These are phyloP conservation scores for Cryptosporidium muris DNA, from an alignment of 169 alveolate genomes.

Conservation along the genomic window DNA sequence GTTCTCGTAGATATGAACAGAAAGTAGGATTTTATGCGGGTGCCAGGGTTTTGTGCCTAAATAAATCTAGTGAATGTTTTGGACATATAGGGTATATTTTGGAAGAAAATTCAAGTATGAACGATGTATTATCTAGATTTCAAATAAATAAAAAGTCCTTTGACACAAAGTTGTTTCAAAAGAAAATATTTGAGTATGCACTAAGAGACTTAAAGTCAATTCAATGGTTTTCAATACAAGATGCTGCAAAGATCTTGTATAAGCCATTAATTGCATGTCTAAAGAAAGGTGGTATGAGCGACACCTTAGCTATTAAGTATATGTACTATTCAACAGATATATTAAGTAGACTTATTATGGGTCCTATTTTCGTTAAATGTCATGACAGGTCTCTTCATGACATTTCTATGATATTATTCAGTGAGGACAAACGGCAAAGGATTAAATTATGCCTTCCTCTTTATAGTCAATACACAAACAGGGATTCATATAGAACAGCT, in stretches of 20 bases:
- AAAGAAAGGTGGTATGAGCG: slow-evolving; percentile 20
- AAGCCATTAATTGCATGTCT: slow-evolving; percentile 25
- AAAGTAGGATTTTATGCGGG: neutral
- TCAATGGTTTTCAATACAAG: slow-evolving; percentile 45
- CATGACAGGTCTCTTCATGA: slow-evolving; percentile 23
- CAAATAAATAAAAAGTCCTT: neutral
- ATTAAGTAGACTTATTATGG: slow-evolving; percentile 9
- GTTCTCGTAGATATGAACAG: neutral
- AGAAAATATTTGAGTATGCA: slow-evolving; percentile 29
- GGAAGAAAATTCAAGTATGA: neutral
- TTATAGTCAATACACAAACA: slow-evolving; percentile 8
- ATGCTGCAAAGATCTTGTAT: slow-evolving; percentile 12
- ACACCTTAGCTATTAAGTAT: slow-evolving; percentile 1
- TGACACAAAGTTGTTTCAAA: slow-evolving; percentile 4
- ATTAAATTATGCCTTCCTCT: slow-evolving; percentile 13
- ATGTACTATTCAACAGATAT: slow-evolving; percentile 8
- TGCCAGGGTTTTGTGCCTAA: slow-evolving; percentile 4
- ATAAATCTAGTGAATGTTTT: slow-evolving; percentile 5
- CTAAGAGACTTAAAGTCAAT: slow-evolving; percentile 20
- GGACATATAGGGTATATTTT: slow-evolving; percentile 12
- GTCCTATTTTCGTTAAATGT: slow-evolving; percentile 25
- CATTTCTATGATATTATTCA: slow-evolving; percentile 27
- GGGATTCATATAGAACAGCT: slow-evolving; percentile 21
- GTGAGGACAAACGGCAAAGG: slow-evolving; percentile 1
- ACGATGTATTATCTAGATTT: neutral